Evolutionary conservation across 352 stramenopile species (phyloP), one percentile per base, ranked within the genome.

Genomic region (Blastocystis sp.): DNA sequence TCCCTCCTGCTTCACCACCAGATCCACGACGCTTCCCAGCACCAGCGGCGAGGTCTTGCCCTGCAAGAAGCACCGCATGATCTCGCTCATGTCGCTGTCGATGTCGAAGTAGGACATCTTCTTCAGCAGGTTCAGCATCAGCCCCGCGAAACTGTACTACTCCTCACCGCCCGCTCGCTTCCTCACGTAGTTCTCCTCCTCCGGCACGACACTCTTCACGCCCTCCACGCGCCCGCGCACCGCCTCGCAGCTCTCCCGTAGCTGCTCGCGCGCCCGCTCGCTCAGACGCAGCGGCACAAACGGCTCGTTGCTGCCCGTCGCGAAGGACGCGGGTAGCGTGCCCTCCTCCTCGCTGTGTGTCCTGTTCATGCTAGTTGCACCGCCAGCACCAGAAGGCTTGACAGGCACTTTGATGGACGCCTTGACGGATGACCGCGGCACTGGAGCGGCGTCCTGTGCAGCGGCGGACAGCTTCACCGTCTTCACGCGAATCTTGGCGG

Each of bases 51-150:
- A 56, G 21, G 56, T 53, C 28, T 48, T 56, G 11, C 60, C 56
- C 14, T 66, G 45, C 17, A 84, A 23, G n/a, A 84, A 84, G 10
- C n/a, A 23, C 17, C 48, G 34, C 17, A 84, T 10, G 34, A 84
- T 69, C 21, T 66, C 59, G 28, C 56, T 45, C 2, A 84, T 9
- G 34, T 84, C 74, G 41, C 53, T 70, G 11, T 67, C 14, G 17
- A 84, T 45, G 9, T 28, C 45, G 59, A 69, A 62, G 61, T 67
- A 84, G 2, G 74, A 53, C 10, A 69, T 67, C 28, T 41, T 53
- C 56, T 62, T 53, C 7, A 84, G 53, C n/a, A 84, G 4, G 11
- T 81, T 59, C 34, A 66, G 10, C 10, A 64, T 38, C 28, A 64
- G 14, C 14, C 52, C 71, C 38, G 28, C 23, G 34, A 9, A 65